Evolutionary conservation across 139 green algal genomes (phyloP).

Genomic region (Zygnema cylindricum): DNA sequence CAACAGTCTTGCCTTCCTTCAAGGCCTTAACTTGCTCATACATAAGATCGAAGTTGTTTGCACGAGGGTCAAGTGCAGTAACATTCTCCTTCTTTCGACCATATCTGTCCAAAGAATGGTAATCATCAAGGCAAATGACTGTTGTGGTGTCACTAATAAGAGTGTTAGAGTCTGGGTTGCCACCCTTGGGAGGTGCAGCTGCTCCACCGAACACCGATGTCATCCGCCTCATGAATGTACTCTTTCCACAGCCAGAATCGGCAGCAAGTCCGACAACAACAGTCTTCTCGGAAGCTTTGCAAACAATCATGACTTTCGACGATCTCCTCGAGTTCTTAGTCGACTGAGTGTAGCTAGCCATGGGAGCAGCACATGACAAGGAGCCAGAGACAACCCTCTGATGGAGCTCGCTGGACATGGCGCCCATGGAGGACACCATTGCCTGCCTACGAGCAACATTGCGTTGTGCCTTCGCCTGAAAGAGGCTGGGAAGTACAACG

Average conservation of each 20-base stretch:
- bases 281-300: conserved; percentile 68
- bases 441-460: background rate
- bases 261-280: conserved; percentile 96
- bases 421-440: background rate
- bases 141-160: conserved; percentile 98
- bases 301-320: conserved; percentile 10
- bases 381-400: background rate
- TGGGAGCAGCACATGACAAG: background rate
- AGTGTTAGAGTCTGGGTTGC: conserved; percentile 94
- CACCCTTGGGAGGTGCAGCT: conserved; percentile 86
- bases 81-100: conserved; percentile 89
- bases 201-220: conserved; percentile 95
- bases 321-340: background rate
- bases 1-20: conserved; percentile 95
- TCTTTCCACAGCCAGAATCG: conserved; percentile 99
- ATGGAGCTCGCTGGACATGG: conserved; percentile 12
- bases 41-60: conserved; percentile 99
- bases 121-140: conserved; percentile 99
- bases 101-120: conserved; percentile 93
- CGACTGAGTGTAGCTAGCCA: background rate
- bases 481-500: background rate
- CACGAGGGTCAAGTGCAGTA: conserved; percentile 90
- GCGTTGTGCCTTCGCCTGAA: background rate
- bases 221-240: conserved; percentile 99
- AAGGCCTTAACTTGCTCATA: conserved; percentile 95